These are phyloP conservation scores for Marasmius sp. DNA, from an alignment of 1,284 basidiomycete genomes.

Conservation along the genomic window DNA sequence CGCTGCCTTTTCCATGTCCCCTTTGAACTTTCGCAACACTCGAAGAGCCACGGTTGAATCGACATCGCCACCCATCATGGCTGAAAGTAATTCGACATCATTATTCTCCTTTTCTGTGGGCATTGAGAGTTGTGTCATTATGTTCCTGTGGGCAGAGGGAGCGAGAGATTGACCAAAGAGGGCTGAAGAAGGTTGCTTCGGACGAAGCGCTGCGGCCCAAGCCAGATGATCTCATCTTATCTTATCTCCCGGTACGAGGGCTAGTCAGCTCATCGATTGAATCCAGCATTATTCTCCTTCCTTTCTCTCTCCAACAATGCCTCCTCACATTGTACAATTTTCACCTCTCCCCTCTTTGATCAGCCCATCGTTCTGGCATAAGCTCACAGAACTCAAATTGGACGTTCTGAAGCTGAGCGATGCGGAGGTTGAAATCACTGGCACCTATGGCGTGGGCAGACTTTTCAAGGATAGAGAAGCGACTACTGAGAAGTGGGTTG, in stretches of 20 bases:
- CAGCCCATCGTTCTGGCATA: conserved; percentile 92
- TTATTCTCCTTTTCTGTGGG: not conserved
- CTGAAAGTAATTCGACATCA: not conserved
- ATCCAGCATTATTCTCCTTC: too few relatives aligned
- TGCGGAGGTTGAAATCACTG: conserved; percentile 63
- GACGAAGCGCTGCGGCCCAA: too few relatives aligned
- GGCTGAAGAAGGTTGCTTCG: too few relatives aligned
- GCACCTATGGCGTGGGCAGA: conserved; percentile 71
- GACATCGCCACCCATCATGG: not conserved
- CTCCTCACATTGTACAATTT: conserved; percentile 70
- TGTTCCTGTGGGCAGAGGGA: not conserved
- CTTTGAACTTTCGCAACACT: conserved; percentile 56
- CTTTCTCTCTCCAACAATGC: too few relatives aligned
- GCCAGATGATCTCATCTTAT: too few relatives aligned
- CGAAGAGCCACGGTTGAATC: conserved; percentile 37
- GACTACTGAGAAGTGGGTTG: conserved; percentile 58
- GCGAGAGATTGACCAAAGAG: too few relatives aligned
- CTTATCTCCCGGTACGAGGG: too few relatives aligned
- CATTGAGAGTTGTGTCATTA: not conserved
- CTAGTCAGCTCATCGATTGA: too few relatives aligned
- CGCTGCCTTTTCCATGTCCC: conserved; percentile 60
- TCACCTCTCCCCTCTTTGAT: conserved; percentile 85
- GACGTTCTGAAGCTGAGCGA: conserved; percentile 88
- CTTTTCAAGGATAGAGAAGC: conserved; percentile 70
- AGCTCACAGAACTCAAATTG: conserved; percentile 87